Conservation (phyloP, 306 rosid genomes). For the Pterocarpus santalinus region DNA sequence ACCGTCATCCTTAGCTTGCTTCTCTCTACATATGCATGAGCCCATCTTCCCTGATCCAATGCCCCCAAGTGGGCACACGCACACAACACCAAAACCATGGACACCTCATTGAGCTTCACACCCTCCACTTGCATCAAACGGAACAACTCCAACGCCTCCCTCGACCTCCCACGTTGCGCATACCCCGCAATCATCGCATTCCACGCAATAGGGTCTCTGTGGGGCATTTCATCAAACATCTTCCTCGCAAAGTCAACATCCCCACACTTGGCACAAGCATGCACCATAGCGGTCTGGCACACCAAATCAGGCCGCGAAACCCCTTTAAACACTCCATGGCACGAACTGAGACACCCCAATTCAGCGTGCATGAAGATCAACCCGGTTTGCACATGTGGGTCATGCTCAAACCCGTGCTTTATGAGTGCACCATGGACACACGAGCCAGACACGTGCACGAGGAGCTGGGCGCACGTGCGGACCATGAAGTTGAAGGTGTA, state of each 20-base stretch:
- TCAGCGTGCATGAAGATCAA: slow-evolving; percentile 66
- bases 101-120: slow-evolving; percentile 66
- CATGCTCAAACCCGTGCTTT: slow-evolving; percentile 60
- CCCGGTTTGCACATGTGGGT: slow-evolving; percentile 66
- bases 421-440: slow-evolving; percentile 54
- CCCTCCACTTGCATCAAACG: slow-evolving; percentile 66
- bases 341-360: slow-evolving; percentile 56
- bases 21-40: slow-evolving; percentile 64
- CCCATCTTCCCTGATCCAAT: slow-evolving; percentile 76
- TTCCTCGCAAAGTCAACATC: slow-evolving; percentile 58
- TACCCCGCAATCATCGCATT: slow-evolving; percentile 71
- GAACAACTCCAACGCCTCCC: slow-evolving; percentile 63
- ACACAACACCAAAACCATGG: slow-evolving; percentile 67
- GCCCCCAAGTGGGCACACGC: slow-evolving; percentile 67
- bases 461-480: slow-evolving; percentile 57
- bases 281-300: slow-evolving; percentile 63
- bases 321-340: slow-evolving; percentile 50
- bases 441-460: slow-evolving; percentile 36
- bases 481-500: slow-evolving; percentile 70
- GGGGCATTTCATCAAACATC: slow-evolving; percentile 70
- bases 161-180: slow-evolving; percentile 60
- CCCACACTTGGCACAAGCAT: slow-evolving; percentile 58
- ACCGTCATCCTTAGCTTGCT: slow-evolving; percentile 58
- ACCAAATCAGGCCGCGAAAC: slow-evolving; percentile 57
- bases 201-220: slow-evolving; percentile 59